phyloP scores from a whole-genome alignment of 2,329 filamentous ascomycete species.

The Fusarium begoniae region DNA sequence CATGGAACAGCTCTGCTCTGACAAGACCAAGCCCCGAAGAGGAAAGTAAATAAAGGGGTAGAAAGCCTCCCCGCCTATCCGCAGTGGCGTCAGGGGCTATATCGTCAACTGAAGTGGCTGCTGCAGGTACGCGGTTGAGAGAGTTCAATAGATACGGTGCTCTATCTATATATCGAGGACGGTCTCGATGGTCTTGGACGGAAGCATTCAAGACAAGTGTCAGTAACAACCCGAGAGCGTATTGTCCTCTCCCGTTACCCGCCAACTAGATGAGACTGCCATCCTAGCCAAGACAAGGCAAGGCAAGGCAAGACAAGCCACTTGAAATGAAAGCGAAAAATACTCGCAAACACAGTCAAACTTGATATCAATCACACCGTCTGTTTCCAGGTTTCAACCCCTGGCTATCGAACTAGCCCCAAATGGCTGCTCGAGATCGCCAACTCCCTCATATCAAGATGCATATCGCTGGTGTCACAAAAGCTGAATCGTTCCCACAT shows the following conservation, averaged over 20 bases:
- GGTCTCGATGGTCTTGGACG: background rate
- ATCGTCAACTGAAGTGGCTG: constrained; percentile 16
- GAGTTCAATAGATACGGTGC: background rate
- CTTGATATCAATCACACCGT: constrained; percentile 24
- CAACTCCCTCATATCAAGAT: constrained; percentile 32
- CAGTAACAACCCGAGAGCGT: constrained; percentile 17
- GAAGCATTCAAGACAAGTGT: constrained; percentile 16
- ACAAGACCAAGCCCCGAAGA: constrained; percentile 16
- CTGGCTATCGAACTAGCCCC: constrained; percentile 1
- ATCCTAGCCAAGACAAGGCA: background rate
- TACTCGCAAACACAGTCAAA: constrained; percentile 23
- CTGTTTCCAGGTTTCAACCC: constrained; percentile 10
- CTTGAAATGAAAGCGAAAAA: constrained; percentile 16
- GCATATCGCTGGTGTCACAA: constrained; percentile 15
- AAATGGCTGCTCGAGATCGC: constrained; percentile 27
- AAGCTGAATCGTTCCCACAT: constrained; percentile 15
- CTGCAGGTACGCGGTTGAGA: constrained; percentile 37
- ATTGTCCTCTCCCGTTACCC: background rate
- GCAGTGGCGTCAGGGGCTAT: constrained; percentile 34
- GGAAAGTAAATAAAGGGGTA: constrained; percentile 39
- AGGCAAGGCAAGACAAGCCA: constrained; percentile 1
- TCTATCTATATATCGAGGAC: background rate
- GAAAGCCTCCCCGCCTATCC: constrained; percentile 25
- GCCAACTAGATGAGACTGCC: background rate
- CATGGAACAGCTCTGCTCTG: constrained; percentile 14